Conservation (phyloP, 1,284 basidiomycete species). For the Schizopora paradoxa region DNA sequence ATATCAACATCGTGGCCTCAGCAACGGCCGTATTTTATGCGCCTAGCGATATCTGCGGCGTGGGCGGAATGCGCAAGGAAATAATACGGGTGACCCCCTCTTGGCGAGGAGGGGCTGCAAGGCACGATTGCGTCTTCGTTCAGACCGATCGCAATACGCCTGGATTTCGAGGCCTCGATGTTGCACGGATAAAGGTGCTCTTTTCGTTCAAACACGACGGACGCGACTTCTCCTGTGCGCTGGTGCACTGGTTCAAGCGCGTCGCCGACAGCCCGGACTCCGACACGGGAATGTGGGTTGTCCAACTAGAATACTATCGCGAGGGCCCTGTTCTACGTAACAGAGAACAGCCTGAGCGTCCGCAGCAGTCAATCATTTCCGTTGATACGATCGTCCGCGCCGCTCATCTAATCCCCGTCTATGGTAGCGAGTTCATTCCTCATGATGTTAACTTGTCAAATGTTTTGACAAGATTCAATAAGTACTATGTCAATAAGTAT, state of each 20-base stretch:
- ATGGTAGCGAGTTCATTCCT: constrained; percentile 19
- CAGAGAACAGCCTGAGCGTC: no score
- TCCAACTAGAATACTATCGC: constrained; percentile 18
- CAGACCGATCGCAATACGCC: constrained; percentile 14
- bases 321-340: no score
- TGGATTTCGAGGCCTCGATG: constrained; percentile 20
- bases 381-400: constrained; percentile 23
- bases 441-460: constrained; percentile 18
- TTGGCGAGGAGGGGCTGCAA: constrained; percentile 20
- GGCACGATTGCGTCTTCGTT: constrained; percentile 24
- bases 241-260: constrained; percentile 22
- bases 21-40: constrained; percentile 25
- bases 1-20: no score
- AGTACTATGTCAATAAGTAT: constrained; percentile 28
- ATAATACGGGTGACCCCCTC: constrained; percentile 23
- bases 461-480: constrained; percentile 22
- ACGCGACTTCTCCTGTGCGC: constrained; percentile 15
- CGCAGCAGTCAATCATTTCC: constrained; percentile 20
- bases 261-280: constrained; percentile 15
- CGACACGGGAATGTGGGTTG: constrained; percentile 28
- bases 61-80: constrained; percentile 23
- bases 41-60: constrained; percentile 27
- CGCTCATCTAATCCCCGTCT: constrained; percentile 27
- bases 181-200: constrained; percentile 21
- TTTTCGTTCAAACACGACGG: constrained; percentile 21